Evolutionary conservation across 179 eudicot species (phyloP), one percentile per base, ranked within the genome.

Genomic region (Kewa caespitosa): DNA sequence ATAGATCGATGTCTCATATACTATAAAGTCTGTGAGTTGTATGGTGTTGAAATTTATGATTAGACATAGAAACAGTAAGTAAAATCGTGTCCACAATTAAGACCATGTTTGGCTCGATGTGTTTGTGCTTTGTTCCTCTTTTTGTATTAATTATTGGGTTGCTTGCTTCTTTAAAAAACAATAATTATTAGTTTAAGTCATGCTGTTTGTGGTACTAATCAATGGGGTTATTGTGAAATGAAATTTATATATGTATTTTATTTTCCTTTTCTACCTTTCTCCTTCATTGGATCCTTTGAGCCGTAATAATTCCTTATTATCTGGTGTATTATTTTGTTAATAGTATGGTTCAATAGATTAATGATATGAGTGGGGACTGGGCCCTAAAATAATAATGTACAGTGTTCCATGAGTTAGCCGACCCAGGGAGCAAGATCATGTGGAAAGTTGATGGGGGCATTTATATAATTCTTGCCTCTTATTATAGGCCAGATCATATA

Each of bases 381-480:
- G 80, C 76, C 48, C 77, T 76, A 69, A 59, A n/a, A n/a, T n/a
- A 69, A 70, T 78, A 74, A 81, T 81, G 83, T 57, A 82, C n/a
- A 62, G 71, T 80, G 86, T 85, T 81, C 23, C 59, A 78, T 67
- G 63, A 77, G 38, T 42, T 81, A 80, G 77, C 48, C 77, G 54
- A 77, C 50, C 52, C 48, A 73, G 84, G 90, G 84, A 79, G 80
- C 92, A 89, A 75, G 66, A 76, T 78, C 92, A 89, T 89, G 88
- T 89, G 90, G 81, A 86, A n/a, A 74, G 87, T 81, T 73, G 64
- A 82, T 77, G 69, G 74, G 71, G 22, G 72, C 75, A 62, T 81
- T 81, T 69, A 63, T 69, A 74, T 38, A n/a, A n/a, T 23, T 74
- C 70, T 68, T 46, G 68, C 81, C 64, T 34, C 73, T 67, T 38